Evolutionary conservation across 495 filamentous ascomycete genomes (phyloP).

Genomic region (Collariella sp.): DNA sequence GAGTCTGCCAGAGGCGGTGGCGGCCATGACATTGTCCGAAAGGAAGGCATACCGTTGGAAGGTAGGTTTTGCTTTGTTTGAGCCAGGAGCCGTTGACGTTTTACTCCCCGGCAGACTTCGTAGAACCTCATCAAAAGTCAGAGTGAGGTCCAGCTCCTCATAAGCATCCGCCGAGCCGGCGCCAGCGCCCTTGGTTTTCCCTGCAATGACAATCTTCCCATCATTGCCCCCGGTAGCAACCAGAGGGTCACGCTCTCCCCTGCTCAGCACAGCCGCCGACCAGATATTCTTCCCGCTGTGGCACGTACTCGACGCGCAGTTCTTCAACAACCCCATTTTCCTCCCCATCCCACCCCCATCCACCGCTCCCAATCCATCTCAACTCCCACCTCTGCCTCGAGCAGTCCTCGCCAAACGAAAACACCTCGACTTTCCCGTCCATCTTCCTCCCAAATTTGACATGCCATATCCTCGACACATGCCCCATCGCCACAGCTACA

Average conservation of each 20-base stretch:
- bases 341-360: constrained; percentile 7
- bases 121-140: constrained; percentile 19
- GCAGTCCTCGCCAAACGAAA: constrained; percentile 75
- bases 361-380: constrained; percentile 16
- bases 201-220: constrained; percentile 47
- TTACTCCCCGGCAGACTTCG: not conserved
- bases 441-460: constrained; percentile 47
- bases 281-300: constrained; percentile 92
- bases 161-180: not conserved
- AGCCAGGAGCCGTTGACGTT: no score
- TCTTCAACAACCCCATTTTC: constrained; percentile 34
- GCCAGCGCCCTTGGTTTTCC: not conserved
- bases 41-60: constrained; percentile 62
- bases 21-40: constrained; percentile 47
- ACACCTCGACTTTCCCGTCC: constrained; percentile 33
- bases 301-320: constrained; percentile 45
- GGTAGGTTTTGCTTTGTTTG: constrained; percentile 31
- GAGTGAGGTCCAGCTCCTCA: constrained; percentile 11
- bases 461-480: constrained; percentile 83
- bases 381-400: constrained; percentile 64
- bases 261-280: constrained; percentile 49
- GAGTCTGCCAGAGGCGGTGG: constrained; percentile 52
- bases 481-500: constrained; percentile 68
- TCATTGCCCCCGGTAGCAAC: constrained; percentile 86
- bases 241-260: constrained; percentile 22